A percentile compares a stretch with the other conserved stretches of the same genome.
Evolutionary conservation across 75 land plant species (phyloP).

Genomic region (Selaginella moellendorffii): DNA sequence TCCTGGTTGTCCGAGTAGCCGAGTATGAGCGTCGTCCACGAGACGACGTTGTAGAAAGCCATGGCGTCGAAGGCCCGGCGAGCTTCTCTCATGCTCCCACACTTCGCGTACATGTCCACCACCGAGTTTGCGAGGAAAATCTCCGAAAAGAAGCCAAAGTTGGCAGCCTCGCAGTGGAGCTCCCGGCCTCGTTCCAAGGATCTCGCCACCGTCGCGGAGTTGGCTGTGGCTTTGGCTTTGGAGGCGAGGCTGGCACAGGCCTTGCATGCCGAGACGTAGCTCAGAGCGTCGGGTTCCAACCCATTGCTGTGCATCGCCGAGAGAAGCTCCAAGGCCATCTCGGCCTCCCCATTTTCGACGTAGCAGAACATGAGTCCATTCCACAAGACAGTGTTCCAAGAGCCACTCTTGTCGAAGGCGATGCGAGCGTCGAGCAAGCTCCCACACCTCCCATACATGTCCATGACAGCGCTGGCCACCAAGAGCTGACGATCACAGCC

Average conservation of each 20-base stretch:
- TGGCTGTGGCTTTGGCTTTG: too few relatives aligned
- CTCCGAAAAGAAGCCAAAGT: not conserved
- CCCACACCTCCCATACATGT: not conserved
- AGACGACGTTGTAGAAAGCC: not conserved
- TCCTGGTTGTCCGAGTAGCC: not conserved
- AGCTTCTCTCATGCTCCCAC: not conserved
- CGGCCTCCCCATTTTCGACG: not conserved
- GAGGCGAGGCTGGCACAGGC: not conserved
- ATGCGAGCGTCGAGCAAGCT: not conserved
- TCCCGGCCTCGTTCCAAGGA: not conserved
- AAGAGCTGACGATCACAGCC: not conserved
- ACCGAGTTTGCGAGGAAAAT: not conserved
- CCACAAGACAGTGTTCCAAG: not conserved
- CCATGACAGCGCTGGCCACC: not conserved
- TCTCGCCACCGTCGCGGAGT: not conserved
- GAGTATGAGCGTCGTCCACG: not conserved
- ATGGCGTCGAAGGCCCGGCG: not conserved
- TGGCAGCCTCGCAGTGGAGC: not conserved
- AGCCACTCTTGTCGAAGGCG: not conserved
- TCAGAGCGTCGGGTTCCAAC: not conserved
- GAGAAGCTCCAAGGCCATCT: not conserved
- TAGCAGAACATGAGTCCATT: constrained; percentile 1
- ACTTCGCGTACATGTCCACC: not conserved
- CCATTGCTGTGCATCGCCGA: not conserved
- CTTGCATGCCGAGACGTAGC: not conserved